Evolutionary conservation across 371 early-diverging fungal species (phyloP).

Genomic region (Mortierella sp.): DNA sequence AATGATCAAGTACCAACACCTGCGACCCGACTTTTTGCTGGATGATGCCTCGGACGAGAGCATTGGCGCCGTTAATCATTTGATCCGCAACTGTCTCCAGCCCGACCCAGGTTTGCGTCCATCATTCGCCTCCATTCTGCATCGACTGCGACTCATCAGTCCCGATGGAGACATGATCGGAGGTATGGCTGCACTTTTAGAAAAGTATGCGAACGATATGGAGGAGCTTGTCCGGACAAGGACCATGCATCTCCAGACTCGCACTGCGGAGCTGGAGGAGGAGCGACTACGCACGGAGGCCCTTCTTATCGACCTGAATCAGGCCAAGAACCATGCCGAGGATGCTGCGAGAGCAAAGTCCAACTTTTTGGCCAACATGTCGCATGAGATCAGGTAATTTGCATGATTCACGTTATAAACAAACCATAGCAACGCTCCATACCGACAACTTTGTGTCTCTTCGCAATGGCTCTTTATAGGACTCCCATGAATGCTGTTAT

Average conservation of each 20-base stretch:
- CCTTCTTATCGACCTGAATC: slow-evolving; percentile 54
- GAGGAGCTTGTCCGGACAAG: slow-evolving; percentile 62
- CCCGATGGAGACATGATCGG: slow-evolving; percentile 64
- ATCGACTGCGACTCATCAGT: slow-evolving; percentile 58
- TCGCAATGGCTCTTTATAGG: slow-evolving; percentile 9
- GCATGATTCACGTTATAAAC: background rate
- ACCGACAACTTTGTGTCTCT: background rate
- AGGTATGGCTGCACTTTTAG: slow-evolving; percentile 64
- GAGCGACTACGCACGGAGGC: slow-evolving; percentile 58
- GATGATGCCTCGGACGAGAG: slow-evolving; percentile 56
- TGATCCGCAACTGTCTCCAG: slow-evolving; percentile 59
- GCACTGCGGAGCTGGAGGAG: slow-evolving; percentile 63
- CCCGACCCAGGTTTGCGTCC: slow-evolving; percentile 54
- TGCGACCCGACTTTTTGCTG: slow-evolving; percentile 49
- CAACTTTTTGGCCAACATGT: slow-evolving; percentile 71
- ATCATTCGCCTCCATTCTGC: slow-evolving; percentile 52
- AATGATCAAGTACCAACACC: slow-evolving; percentile 35
- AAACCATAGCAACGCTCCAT: background rate
- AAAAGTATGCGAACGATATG: slow-evolving; percentile 67
- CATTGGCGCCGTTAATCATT: slow-evolving; percentile 54
- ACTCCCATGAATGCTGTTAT: slow-evolving; percentile 71
- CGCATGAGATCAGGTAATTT: slow-evolving; percentile 61
- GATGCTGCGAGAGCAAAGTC: slow-evolving; percentile 64
- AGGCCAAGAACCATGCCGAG: slow-evolving; percentile 65
- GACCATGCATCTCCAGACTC: slow-evolving; percentile 61